Conservation (phyloP, 495 filamentous ascomycete genomes). For the Xylaria venustula region DNA sequence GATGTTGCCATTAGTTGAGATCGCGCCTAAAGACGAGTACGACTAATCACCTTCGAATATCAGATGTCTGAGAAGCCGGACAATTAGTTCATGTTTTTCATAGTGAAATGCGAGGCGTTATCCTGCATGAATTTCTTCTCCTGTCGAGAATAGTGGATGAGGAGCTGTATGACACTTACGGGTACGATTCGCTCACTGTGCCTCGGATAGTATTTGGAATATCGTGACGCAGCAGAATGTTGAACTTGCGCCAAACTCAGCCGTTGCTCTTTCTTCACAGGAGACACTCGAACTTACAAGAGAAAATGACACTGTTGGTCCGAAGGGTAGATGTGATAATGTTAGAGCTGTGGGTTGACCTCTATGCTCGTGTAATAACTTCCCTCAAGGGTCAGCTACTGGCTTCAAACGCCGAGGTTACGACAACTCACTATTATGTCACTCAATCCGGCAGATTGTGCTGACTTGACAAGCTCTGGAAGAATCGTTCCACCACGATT, state of each 20-base stretch:
- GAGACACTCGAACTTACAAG: conserved; percentile 34
- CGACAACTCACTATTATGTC: conserved; percentile 74
- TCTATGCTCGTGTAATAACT: conserved; percentile 33
- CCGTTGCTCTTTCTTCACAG: neutral
- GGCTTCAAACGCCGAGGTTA: neutral
- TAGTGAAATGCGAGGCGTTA: too few relatives aligned
- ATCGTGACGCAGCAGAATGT: conserved; percentile 90
- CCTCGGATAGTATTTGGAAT: conserved; percentile 84
- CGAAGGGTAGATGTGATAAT: conserved; percentile 82
- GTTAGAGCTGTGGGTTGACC: conserved; percentile 72
- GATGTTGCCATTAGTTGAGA: neutral
- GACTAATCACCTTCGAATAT: conserved; percentile 70
- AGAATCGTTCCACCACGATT: conserved; percentile 91
- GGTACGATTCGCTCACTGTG: conserved; percentile 91
- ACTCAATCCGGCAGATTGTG: conserved; percentile 71
- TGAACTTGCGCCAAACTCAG: conserved; percentile 51
- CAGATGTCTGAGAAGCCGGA: conserved; percentile 53
- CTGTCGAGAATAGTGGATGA: neutral
- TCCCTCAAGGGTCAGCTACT: neutral
- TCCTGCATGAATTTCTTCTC: too few relatives aligned
- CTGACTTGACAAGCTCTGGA: conserved; percentile 77
- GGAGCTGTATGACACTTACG: conserved; percentile 26
- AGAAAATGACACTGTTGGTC: conserved; percentile 86
- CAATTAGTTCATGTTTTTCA: neutral
- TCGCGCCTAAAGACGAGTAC: neutral